These are phyloP conservation scores for Carex pumila DNA, from an alignment of 176 grass and related monocot species.

Conservation along the genomic window DNA sequence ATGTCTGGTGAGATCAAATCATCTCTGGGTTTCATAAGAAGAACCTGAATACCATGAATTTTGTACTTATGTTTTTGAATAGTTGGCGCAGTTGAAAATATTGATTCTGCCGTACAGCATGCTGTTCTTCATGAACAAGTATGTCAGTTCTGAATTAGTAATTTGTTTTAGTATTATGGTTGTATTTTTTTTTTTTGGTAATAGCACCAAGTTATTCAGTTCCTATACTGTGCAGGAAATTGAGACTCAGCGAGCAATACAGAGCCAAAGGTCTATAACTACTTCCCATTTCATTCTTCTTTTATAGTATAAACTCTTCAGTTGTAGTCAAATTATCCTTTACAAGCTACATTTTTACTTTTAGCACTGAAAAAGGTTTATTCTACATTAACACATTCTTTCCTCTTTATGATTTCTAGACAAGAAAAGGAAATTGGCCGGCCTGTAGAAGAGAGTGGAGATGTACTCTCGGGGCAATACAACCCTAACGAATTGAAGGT, in stretches of 20 bases:
- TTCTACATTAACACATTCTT: not conserved
- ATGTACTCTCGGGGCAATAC: conserved; percentile 58
- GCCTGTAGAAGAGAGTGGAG: conserved; percentile 33
- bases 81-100: conserved; percentile 23
- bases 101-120: conserved; percentile 67
- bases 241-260: conserved; percentile 74
- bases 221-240: conserved; percentile 65
- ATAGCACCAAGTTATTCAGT: conserved; percentile 25
- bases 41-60: conserved; percentile 5
- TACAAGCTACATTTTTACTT: not conserved
- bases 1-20: not conserved
- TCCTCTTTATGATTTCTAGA: conserved; percentile 30
- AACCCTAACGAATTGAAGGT: conserved; percentile 83
- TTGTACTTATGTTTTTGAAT: not conserved
- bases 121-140: conserved; percentile 81
- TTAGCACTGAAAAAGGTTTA: conserved; percentile 11
- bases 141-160: conserved; percentile 22
- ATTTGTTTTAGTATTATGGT: conserved; percentile 8
- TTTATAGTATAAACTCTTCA: not conserved
- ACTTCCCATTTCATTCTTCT: not conserved
- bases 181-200: conserved; percentile 8
- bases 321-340: not conserved
- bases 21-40: not conserved
- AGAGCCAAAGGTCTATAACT: conserved; percentile 66
- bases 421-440: conserved; percentile 39